Evolutionary conservation across 345 rosid species (phyloP).

Genomic region (Murraya paniculata): DNA sequence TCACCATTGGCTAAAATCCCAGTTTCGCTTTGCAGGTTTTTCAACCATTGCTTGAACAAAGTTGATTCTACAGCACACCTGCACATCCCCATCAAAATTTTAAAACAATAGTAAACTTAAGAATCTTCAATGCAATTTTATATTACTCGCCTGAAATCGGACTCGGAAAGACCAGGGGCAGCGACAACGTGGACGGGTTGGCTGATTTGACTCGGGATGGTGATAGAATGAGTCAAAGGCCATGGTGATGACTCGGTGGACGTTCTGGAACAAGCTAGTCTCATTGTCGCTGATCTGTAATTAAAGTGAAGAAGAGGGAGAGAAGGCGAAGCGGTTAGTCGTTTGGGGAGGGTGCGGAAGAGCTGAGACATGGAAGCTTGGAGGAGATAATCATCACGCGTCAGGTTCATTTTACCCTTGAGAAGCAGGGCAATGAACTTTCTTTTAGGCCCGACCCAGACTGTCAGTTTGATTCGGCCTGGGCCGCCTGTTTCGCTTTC

Average conservation of each 20-base stretch:
- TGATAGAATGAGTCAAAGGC: constrained; percentile 39
- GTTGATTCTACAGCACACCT: constrained; percentile 75
- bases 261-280: constrained; percentile 32
- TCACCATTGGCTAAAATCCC: constrained; percentile 69
- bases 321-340: constrained; percentile 8
- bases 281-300: neutral
- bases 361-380: constrained; percentile 8
- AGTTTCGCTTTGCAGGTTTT: constrained; percentile 63
- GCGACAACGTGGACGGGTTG: constrained; percentile 61
- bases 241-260: constrained; percentile 27
- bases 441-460: neutral
- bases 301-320: constrained; percentile 21
- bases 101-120: neutral
- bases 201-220: constrained; percentile 49
- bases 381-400: neutral
- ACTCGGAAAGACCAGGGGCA: constrained; percentile 58
- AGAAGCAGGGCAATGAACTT: neutral
- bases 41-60: constrained; percentile 78
- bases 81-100: neutral
- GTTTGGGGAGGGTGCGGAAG: constrained; percentile 26
- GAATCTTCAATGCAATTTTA: neutral
- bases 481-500: too few relatives aligned
- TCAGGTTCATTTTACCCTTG: neutral
- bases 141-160: constrained; percentile 58
- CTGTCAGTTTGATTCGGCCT: neutral